Evolutionary conservation across 495 filamentous ascomycete species (phyloP), one percentile per base, ranked within the genome.

Genomic region (Podospora tetraspora): DNA sequence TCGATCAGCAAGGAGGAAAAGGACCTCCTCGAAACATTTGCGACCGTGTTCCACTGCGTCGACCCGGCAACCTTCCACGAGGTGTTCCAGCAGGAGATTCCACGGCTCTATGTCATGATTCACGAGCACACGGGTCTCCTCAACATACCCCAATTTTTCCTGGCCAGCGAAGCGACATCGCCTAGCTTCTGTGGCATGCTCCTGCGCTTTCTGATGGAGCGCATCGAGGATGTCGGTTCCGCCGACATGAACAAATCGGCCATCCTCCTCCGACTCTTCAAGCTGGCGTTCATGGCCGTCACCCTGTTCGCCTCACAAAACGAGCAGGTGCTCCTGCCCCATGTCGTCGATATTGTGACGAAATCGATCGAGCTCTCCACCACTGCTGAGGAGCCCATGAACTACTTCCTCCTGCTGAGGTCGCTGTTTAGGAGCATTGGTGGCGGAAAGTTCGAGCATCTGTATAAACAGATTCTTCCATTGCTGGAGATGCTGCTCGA

Each of bases 281-380:
- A 99, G 80, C 83, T 99, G 59, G 96, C 93, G 5, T 99, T 99
- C 81, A 99, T 99, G 96, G 96, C 96, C 0, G 96, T 99, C 29
- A 98, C 96, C 0, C 80, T 99, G 11, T 99, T 99, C 76, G 93
- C 92, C 0, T 83, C 86, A 11, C 93, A 97, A 76, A 99, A 99
- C 73, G 96, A 99, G 76, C 91, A 92, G 74, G 94, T 99, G 3
- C 82, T 99, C 19, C 85, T 97, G 57, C 96, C 96, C 0, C 96
- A 98, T 78, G 95, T 99, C 59, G 90, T 93, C 57, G 94, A 95
- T 75, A 96, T 99, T 69, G 91, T 99, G 66, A 96, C 94, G 29
- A 91, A 96, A 76, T 97, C 94, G 13, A 97, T 98, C 68, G 91
- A 97, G 79, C 83, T 98, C 32, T 97, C 94, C 12, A 96, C 94